Evolutionary conservation across 768 basidiomycete species (phyloP).

Genomic region (Lentinula aciculospora): DNA sequence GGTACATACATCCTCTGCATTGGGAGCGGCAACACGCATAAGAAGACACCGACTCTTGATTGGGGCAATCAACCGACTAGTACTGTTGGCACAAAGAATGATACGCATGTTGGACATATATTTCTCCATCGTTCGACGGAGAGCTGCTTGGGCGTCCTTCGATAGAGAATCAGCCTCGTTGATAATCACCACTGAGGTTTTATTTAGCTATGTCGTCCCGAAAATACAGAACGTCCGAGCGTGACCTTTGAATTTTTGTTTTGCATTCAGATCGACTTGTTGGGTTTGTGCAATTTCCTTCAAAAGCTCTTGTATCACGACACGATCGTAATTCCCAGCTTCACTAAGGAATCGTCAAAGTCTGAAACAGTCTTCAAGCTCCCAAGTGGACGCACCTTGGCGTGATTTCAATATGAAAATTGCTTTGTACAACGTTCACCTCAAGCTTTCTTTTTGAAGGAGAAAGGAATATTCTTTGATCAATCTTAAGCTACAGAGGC

Average conservation of each 20-base stretch:
- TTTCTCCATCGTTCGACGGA: slow-evolving; percentile 98
- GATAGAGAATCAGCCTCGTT: slow-evolving; percentile 95
- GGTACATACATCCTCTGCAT: slow-evolving; percentile 56
- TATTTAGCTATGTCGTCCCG: background rate
- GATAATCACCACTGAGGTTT: slow-evolving; percentile 81
- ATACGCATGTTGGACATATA: slow-evolving; percentile 98
- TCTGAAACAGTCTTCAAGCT: background rate
- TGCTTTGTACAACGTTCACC: slow-evolving; percentile 95
- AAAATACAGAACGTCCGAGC: too few relatives aligned
- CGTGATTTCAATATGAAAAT: slow-evolving; percentile 96
- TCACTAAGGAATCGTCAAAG: slow-evolving; percentile 49
- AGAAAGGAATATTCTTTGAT: slow-evolving; percentile 92
- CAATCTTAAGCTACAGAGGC: slow-evolving; percentile 79
- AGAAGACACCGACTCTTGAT: slow-evolving; percentile 94
- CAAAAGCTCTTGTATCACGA: slow-evolving; percentile 93
- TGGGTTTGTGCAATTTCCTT: slow-evolving; percentile 99
- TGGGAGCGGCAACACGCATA: slow-evolving; percentile 89
- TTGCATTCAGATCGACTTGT: slow-evolving; percentile 93
- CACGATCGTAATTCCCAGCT: slow-evolving; percentile 90
- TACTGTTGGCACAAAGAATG: slow-evolving; percentile 94
- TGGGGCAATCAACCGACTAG: slow-evolving; percentile 91
- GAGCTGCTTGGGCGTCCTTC: slow-evolving; percentile 94
- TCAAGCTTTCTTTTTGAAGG: slow-evolving; percentile 93
- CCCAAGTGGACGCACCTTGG: slow-evolving; percentile 65
- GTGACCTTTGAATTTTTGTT: slow-evolving; percentile 97